Base-by-base conservation (phyloP, 2,329 filamentous ascomycete genomes). In the Lojkania enalia region DNA sequence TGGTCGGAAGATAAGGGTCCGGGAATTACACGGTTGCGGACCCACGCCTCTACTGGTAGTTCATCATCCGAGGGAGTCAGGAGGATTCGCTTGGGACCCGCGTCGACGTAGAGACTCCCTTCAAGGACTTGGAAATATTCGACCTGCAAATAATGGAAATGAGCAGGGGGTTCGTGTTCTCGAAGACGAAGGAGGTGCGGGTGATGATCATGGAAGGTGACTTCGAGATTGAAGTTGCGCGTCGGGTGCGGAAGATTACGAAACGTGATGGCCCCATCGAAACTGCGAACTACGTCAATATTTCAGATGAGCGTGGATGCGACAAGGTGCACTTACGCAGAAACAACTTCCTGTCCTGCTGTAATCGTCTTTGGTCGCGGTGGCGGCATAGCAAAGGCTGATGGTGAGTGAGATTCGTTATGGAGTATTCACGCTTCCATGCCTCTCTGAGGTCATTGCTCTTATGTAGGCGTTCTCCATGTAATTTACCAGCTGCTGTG, bases 91-190 rank as follows among this genome's bases (percentile, higher is more conserved):
- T 49, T 39, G 6, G 56, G 57, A n/a, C 64, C 51, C 18, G 61
- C 39, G 25, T 64, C 60, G n/a, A 63, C 47, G 4, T 50, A 49
- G 35, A 64, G 51, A 23, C 47, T 44, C 2, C 64, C 64, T 15
- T 52, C 39, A 21, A 60, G 44, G 2, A 66, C 55, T n/a, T 52
- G 38, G 33, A 61, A 55, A 33, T 55, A 63, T 39, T 67, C 63
- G 3, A 41, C 58, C 41, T 67, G 64, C 23, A 57, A 54, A 23
- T 44, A 54, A 36, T 66, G 64, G 30, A 67, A 61, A 37, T 67
- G 64, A 31, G 50, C 39, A 7, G 48, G 62, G 11, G 62, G 61
- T 36, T 56, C 41, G 33, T 60, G 40, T 21, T 27, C 12, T 4
- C 41, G 25, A 5, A 44, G 33, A 3, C 30, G 29, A 6, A 3